Evolutionary conservation across 2,329 filamentous ascomycete species (phyloP), one percentile per base, ranked within the genome.

Genomic region (Decorospora gaudefroyi): DNA sequence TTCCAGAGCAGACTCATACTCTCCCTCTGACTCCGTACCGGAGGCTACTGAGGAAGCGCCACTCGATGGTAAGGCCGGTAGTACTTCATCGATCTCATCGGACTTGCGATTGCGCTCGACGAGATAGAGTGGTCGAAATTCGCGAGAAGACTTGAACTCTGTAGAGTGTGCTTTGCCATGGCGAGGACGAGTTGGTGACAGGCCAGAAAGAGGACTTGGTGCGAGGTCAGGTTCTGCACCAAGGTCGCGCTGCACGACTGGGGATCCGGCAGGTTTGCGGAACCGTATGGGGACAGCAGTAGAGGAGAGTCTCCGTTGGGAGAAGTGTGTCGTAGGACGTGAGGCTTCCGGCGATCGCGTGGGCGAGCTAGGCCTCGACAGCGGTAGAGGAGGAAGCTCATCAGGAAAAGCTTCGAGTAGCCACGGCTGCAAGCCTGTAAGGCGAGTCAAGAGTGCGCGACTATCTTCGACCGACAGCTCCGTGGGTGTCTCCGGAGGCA

Each of bases 81-180:
- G 67, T 3, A 73, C 61, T 28, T 76, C 70, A 4, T 62, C 59
- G 10, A 64, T 40, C 23, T 68, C 65, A 15, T 58, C 49, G 13
- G 61, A 54, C 41, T 70, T 69, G 15, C 66, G 55, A 30, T 69
- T 81, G 19, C 77, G 83, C 67, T 95, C 88, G 5, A 95, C 82
- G 15, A 96, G 83, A 69, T 88, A 92, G 6, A 96, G 74, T 0
- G 91, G 91, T 55, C 87, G 85, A 60, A 91, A 85, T 63, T 93
- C 89, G 12, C 78, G 78, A 52, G 72, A 81, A 30, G 70, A 71
- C 47, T 72, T 76, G 61, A 81, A 81, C 49, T 82, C 78, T 4
- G 73, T 72, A 1, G 78, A 81, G 38, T 70, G 72, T 1, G 74
- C 70, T 23, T 78, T 75, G 31, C 69, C 67, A 49, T 77, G 74